These are phyloP conservation scores for Protoeuglena noctilucae DNA, from an alignment of 139 green algal genomes.

Conservation along the genomic window DNA sequence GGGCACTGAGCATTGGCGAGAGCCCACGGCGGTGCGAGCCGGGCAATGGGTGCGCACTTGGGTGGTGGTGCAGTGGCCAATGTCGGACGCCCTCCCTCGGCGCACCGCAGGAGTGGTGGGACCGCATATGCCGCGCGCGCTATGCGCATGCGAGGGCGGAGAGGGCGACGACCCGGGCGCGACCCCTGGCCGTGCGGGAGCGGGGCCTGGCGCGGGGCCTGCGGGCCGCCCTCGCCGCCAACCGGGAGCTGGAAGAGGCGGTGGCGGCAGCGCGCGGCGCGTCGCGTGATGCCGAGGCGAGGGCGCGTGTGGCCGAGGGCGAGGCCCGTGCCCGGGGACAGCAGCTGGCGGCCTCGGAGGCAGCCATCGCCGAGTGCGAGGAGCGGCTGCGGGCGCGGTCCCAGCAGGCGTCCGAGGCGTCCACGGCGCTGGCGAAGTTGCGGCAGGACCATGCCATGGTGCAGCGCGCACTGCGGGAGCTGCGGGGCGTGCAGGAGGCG, in stretches of 20 bases:
- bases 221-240: too few relatives aligned
- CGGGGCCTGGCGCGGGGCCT: background rate
- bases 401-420: background rate
- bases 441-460: background rate
- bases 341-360: background rate
- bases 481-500: background rate
- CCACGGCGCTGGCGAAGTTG: background rate
- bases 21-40: background rate
- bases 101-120: background rate
- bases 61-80: background rate
- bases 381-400: background rate
- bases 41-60: too few relatives aligned
- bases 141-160: too few relatives aligned
- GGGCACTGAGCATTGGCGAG: too few relatives aligned
- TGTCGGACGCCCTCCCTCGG: background rate
- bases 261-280: background rate
- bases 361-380: background rate
- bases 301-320: background rate
- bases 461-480: background rate
- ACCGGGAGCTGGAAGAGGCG: background rate
- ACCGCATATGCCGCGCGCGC: background rate
- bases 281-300: too few relatives aligned
- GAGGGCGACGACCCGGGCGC: background rate
- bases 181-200: background rate
- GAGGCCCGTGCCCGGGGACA: background rate